Evolutionary conservation across 1,284 basidiomycete species (phyloP), one percentile per base, ranked within the genome.

Genomic region (Leccinum angustisporum): DNA sequence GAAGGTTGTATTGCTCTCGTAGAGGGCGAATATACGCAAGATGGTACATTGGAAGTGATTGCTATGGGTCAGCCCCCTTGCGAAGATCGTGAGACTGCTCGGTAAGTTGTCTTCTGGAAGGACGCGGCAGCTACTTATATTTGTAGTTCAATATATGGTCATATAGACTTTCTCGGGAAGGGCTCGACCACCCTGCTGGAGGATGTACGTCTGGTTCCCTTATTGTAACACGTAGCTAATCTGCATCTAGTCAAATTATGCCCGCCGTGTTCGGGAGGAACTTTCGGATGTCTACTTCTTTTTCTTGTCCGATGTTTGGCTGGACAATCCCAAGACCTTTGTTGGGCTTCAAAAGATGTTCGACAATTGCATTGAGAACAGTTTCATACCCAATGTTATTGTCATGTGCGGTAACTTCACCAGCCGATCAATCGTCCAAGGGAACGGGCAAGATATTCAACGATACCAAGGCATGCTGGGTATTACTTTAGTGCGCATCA

Each of bases 61-160:
- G 97, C 96, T 8, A 91, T 99, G 66, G 97, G 97, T 1, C 97
- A 99, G 76, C 97, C 97, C 1, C 97, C 97, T 25, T 96, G 94
- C 70, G 95, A 98, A 76, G 85, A 88, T 69, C 82, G 96, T 57
- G 87, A 89, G 63, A 85, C 86, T 2, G 88, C 95, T 30, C 83
- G 93, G 91, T 93, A 70, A 66, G 83, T 68, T 14, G 5, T 8
- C 50, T 54, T 36, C 43, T 14, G 53, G 38, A 54, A 11, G 34
- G 21, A 34, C n/a, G 27, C 5, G 18, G 16, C 50, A 55, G 27
- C 40, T n/a, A 55, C 38, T 69, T 55, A 66, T 57, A 33, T 40
- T 7, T 52, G 27, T 57, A 95, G 91, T 67, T 94, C 90, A 40
- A 87, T 97, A 66, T 95, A 92, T 71, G 96, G 95, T 0, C 95